Evolutionary conservation across 345 rosid species (phyloP).

Genomic region (Triadica sebifera): DNA sequence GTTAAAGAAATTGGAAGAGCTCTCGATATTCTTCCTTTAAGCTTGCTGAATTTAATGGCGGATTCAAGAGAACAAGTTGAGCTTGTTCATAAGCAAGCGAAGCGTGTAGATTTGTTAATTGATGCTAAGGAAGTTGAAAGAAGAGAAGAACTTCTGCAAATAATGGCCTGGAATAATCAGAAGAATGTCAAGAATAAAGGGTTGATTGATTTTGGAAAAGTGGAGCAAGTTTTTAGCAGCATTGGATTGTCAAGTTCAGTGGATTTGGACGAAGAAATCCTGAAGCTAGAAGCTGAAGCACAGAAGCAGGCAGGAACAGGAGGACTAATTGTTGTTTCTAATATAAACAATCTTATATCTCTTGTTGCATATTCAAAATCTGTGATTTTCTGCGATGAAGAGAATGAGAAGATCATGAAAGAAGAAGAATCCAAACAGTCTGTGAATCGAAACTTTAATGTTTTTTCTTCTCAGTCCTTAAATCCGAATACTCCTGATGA

Average conservation of each 20-base stretch:
- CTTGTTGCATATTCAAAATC: constrained; percentile 48
- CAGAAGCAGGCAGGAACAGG: constrained; percentile 70
- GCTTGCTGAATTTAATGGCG: constrained; percentile 40
- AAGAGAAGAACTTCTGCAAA: constrained; percentile 44
- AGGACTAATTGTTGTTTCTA: constrained; percentile 55
- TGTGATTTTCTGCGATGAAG: constrained; percentile 33
- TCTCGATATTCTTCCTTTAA: constrained; percentile 61
- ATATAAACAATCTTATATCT: constrained; percentile 57
- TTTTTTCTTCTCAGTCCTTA: constrained; percentile 41
- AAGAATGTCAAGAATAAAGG: constrained; percentile 42
- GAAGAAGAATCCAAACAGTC: constrained; percentile 24
- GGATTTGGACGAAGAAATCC: constrained; percentile 54
- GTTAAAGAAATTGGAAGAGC: constrained; percentile 67
- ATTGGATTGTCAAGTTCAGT: constrained; percentile 40
- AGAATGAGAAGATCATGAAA: constrained; percentile 24
- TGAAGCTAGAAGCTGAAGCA: constrained; percentile 52
- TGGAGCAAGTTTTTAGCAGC: constrained; percentile 42
- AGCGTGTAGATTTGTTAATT: constrained; percentile 42
- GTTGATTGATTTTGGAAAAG: constrained; percentile 27
- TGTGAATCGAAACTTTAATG: constrained; percentile 27
- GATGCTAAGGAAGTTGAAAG: constrained; percentile 43
- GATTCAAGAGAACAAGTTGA: constrained; percentile 66
- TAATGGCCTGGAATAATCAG: constrained; percentile 44
- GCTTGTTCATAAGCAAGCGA: constrained; percentile 61
- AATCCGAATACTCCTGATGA: constrained; percentile 49